Base-by-base conservation (phyloP, 768 basidiomycete genomes). In the Hysterangium stoloniferum region DNA sequence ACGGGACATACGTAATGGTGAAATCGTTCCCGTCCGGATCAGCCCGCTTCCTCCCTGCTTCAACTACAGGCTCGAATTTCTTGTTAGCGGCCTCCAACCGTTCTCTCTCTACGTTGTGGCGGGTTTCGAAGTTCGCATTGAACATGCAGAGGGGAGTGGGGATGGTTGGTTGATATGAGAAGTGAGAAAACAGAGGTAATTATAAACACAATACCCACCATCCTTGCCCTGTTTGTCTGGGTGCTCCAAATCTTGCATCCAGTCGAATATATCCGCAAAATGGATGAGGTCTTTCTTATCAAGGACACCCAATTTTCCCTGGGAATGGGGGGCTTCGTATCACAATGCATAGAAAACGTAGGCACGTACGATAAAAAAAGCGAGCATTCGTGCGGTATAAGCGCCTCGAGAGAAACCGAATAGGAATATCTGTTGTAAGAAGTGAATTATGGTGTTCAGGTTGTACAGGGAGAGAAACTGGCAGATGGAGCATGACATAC, bases 321-420 rank as follows among this genome's bases (percentile, higher is more conserved):
- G 86, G n/a, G n/a, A n/a, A n/a, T n/a, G n/a, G n/a, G n/a, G n/a
- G n/a, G n/a, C n/a, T n/a, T 37, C 28, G 33, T 34, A 4, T 12
- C 33, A 9, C 17, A 9, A 34, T 25, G 22, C 15, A 40, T 17
- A 9, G 22, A 28, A 13, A 31, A 17, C 4, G 27, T 28, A 28
- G n/a, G 9, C 51, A 58, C 74, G 27, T 57, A 82, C 81, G 53
- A 84, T 80, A 57, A 86, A 76, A 70, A 74, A 73, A 6, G 82
- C 82, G 6, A 85, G 71, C 80, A 84, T 85, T 28, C 84, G 72
- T 6, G 75, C 84, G 0, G 84, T 86, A 61, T 86, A 86, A 54
- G 83, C 84, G 4, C 84, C 84, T 60, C 84, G 71, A n/a, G 83
- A 86, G 62, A 86, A 86, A 5, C 84, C 84, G 62, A 86, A 86